Evolutionary conservation across 768 basidiomycete genomes (phyloP), one percentile per base, ranked within the genome.

Genomic region (Podaxis sp.): DNA sequence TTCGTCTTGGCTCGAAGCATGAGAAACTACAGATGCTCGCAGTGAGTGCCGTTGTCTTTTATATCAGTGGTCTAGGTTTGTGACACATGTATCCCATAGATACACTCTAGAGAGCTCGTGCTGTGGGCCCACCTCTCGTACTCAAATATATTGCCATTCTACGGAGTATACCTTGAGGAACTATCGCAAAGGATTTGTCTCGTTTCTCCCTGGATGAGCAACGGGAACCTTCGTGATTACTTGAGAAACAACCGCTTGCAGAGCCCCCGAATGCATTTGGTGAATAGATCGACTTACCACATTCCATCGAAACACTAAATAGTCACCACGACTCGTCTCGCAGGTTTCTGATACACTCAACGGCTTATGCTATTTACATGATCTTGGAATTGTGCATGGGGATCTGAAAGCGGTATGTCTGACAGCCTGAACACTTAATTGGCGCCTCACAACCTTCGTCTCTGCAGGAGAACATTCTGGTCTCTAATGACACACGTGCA

Each of bases 61-160:
- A 44, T 17, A 28, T 28, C 28, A 6, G 28, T 1, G 28, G 7
- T 28, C 28, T 28, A 28, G 41, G 41, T 44, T 0, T 44, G 15
- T 5, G 2, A n/a, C 17, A 17, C 2, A 44, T 3, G 0, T n/a
- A 13, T n/a, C 6, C 15, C 13, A 6, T 17, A 44, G 41, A n/a
- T 0, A 20, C n/a, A 20, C 13, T 1, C 41, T 5, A 17, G 22
- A 22, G 77, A 79, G 46, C 73, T 73, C 12, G 64, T 72, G 20
- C 46, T 73, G 41, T 79, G 78, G 77, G 67, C 66, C 6, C 70
- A 74, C 60, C 50, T 78, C 8, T 65, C 58, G 0, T 77, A 79
- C 58, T 67, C 70, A 0, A 77, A 77, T 41, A 71, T 78, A 17
- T 63, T 78, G 22, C 75, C 75, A 1, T 62, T 78, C 22, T 72